Conservation (phyloP, 73 alveolate species). For the Paramecium pentaurelia region DNA sequence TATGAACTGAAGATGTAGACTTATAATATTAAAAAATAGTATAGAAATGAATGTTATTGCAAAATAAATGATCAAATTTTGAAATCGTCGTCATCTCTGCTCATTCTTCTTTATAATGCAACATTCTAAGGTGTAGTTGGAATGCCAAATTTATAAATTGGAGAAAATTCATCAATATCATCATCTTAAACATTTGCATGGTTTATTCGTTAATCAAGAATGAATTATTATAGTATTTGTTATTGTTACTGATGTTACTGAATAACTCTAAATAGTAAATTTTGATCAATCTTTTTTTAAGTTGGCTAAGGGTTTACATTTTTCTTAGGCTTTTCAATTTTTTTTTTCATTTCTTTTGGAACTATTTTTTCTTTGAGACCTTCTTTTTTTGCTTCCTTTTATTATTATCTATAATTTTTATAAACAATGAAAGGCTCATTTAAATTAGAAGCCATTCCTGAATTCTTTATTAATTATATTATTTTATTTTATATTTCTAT, state of each 20-base stretch:
- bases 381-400: neutral
- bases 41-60: neutral
- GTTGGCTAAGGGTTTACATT: neutral
- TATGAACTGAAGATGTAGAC: neutral
- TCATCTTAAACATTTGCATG: neutral
- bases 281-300: neutral
- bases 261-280: neutral
- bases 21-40: neutral
- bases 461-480: neutral
- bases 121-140: slow-evolving; percentile 11
- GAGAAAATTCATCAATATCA: neutral
- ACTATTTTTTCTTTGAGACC: neutral
- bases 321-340: neutral
- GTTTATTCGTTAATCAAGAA: neutral
- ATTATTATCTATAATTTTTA: neutral
- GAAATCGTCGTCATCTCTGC: slow-evolving; percentile 10
- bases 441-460: neutral
- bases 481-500: neutral
- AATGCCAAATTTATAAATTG: neutral
- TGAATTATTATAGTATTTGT: neutral
- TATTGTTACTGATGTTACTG: neutral
- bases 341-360: neutral
- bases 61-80: neutral
- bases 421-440: neutral
- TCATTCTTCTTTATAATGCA: neutral